Percentiles rank a stretch among this genome's conserved stretches.
These are phyloP conservation scores for Suhomyces kunorum DNA, from an alignment of 1,139 yeast species.

Conservation along the genomic window DNA sequence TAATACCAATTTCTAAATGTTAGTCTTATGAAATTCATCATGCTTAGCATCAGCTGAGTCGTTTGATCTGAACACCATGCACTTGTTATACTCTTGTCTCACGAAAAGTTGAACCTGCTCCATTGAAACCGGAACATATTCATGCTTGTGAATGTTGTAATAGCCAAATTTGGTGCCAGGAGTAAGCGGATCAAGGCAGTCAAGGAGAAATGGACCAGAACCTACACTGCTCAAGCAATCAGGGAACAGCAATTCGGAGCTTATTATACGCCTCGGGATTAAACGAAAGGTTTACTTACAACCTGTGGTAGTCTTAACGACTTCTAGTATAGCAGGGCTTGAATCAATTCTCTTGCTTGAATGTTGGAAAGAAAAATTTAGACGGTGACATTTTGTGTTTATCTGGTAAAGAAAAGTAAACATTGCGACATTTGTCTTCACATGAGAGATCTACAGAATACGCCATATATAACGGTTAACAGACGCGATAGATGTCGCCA, in stretches of 20 bases:
- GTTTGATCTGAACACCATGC: too few relatives aligned
- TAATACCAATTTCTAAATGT: not conserved
- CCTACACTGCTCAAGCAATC: too few relatives aligned
- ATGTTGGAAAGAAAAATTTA: conserved; percentile 14
- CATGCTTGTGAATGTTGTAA: too few relatives aligned
- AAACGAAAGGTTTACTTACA: conserved; percentile 1
- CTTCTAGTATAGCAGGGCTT: conserved; percentile 4
- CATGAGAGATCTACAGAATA: conserved; percentile 3
- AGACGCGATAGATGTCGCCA: too few relatives aligned
- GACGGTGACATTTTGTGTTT: conserved; percentile 17
- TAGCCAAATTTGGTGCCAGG: too few relatives aligned
- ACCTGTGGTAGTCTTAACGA: conserved; percentile 7
- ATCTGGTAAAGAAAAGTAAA: conserved; percentile 13
- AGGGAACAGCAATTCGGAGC: too few relatives aligned
- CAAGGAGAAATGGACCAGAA: not conserved
- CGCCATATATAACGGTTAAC: not conserved
- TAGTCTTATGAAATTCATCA: conserved; percentile 2
- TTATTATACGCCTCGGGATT: not conserved
- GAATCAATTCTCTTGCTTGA: conserved; percentile 11
- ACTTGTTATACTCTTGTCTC: too few relatives aligned
- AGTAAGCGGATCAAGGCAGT: not conserved
- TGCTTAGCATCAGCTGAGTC: too few relatives aligned
- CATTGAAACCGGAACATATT: too few relatives aligned
- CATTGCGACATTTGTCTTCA: conserved; percentile 12
- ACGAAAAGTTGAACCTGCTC: too few relatives aligned